Evolutionary conservation across 2,329 filamentous ascomycete species (phyloP), one percentile per base, ranked within the genome.

Genomic region (Aspergillus sp.): DNA sequence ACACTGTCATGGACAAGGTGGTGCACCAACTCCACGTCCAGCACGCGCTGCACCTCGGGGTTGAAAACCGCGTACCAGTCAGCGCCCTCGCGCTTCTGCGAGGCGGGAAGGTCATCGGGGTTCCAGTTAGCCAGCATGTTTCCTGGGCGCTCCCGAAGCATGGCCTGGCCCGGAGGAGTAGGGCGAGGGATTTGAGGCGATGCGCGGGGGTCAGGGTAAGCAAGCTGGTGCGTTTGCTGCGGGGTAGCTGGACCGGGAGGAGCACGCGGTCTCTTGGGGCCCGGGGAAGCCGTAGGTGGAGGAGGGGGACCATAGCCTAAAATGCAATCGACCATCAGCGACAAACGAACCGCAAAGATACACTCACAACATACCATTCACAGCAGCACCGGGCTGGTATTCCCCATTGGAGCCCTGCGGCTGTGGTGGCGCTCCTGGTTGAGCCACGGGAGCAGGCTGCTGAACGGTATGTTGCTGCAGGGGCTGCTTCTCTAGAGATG

Each of bases 21-120:
- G 71, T 97, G 93, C 42, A 96, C 85, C 35, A 98, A 78, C 55
- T 96, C 89, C 45, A 98, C 89, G 63, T 98, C 93, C 44, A 98
- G 75, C 44, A 89, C 82, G 49, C 93, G 88, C 52, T 87, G 88
- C 34, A 96, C 86, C 48, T 85, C 81, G 40, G 91, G 89, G 70
- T 98, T 96, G 78, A 96, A 98, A 54, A 97, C 87, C 40, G 88
- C 91, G 65, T 94, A 94, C 93, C 93, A 98, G 65, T 97, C 93
- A 40, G 80, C 75, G 29, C 88, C 86, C 48, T 88, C 86, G 65
- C 91, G 90, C 78, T 97, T 97, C 53, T 89, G 81, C 57, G 89
- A 83, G 1, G 85, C 80, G 29, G 90, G 88, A 36, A 97, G 77
- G 51, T 88, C 81, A 51, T 96, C 89, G 5, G 86, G 81, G 57